Evolutionary conservation across 768 basidiomycete species (phyloP), one percentile per base, ranked within the genome.

Genomic region (Russula ochroleuca): DNA sequence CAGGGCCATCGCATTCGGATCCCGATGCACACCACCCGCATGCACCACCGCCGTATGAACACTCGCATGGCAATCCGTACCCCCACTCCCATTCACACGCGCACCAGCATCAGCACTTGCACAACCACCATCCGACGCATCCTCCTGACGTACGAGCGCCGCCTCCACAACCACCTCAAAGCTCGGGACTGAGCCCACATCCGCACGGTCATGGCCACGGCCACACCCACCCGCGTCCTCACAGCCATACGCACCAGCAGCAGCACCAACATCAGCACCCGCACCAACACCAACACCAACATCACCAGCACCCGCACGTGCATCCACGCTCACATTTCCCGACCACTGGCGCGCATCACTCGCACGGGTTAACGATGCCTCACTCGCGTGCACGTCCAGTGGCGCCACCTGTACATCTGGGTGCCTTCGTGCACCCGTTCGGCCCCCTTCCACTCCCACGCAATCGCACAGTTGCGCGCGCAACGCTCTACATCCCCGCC

Each of bases 401-500:
- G 14, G 40, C 54, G 2, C 69, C 67, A 2, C 61, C 72, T 0
- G 65, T 71, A 2, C 74, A 80, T 66, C 72, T 87, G 14, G 85
- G 85, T 43, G 83, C 83, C 28, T 87, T 77, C 72, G 80, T 87
- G 52, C 82, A 78, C 59, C 85, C 85, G 2, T 72, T 74, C 47
- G 73, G 81, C 48, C 85, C 85, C 31, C 85, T 87, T 72, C 85
- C 85, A 21, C 85, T 70, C 66, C 59, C 70, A 43, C 73, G 69
- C 19, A 61, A 56, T 60, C 72, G 65, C 17, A 40, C 61, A 7
- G 69, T 71, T n/a, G 63, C 68, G 14, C 71, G 69, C 43, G 77
- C 81, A 33, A 82, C 84, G 1, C 76, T 88, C 57, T 73, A 86
- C 70, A 79, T 90, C 63, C 86, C 88, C 0, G 75, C 77, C 25